Conservation (phyloP, 2,329 filamentous ascomycete genomes). For the Helminthosporium solani region DNA sequence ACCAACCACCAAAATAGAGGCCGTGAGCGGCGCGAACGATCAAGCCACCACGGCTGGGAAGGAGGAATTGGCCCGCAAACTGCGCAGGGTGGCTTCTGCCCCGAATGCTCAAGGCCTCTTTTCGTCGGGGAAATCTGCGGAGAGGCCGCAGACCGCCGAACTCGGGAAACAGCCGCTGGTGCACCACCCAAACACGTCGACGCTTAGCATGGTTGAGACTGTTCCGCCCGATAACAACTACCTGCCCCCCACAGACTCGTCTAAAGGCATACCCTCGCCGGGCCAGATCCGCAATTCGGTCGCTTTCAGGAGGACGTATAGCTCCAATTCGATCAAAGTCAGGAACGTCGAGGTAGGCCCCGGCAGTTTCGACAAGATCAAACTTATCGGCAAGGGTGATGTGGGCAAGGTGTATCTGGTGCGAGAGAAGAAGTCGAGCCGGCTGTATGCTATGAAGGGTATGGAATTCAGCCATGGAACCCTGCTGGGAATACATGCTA, state of each 20-base stretch:
- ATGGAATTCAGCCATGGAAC: constrained; percentile 36
- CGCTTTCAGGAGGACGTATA: constrained; percentile 91
- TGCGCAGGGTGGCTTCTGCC: constrained; percentile 91
- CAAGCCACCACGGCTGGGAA: constrained; percentile 76
- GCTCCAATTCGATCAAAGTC: constrained; percentile 98
- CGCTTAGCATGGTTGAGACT: constrained; percentile 57
- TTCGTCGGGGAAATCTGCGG: constrained; percentile 48
- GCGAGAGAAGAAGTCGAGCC: constrained; percentile 92
- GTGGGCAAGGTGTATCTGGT: constrained; percentile 98
- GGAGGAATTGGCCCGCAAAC: constrained; percentile 88
- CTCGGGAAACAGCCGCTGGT: constrained; percentile 77
- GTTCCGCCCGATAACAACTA: constrained; percentile 29
- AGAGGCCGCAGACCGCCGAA: constrained; percentile 79
- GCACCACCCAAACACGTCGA: constrained; percentile 55
- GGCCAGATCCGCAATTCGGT: constrained; percentile 65
- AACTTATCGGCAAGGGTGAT: constrained; percentile 97
- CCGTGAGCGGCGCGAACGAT: constrained; percentile 63
- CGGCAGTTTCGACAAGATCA: constrained; percentile 98
- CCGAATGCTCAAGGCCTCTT: constrained; percentile 97
- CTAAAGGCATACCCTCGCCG: constrained; percentile 63
- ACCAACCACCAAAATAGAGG: constrained; percentile 60
- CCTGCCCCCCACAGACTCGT: constrained; percentile 37
- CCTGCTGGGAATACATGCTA: constrained; percentile 18
- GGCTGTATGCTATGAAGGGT: constrained; percentile 99
- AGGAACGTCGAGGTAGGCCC: constrained; percentile 95